These are phyloP conservation scores for Wallacemonas sp. DNA, from an alignment of 208 protist genomes.

Conservation along the genomic window DNA sequence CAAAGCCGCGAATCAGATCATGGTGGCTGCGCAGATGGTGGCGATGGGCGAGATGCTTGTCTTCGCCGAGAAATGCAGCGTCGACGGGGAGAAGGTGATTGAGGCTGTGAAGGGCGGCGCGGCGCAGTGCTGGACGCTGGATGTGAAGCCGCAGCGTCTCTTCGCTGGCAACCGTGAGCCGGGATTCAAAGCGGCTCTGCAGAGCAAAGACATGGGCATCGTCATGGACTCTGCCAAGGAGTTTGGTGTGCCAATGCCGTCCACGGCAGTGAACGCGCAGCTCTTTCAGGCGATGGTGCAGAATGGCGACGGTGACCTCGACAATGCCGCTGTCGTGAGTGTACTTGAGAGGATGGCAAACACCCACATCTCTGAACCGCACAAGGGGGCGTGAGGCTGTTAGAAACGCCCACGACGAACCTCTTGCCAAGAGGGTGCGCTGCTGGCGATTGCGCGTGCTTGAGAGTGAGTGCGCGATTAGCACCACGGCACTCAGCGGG, in stretches of 20 bases:
- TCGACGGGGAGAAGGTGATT: constrained; percentile 79
- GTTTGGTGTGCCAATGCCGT: constrained; percentile 87
- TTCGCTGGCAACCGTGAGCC: constrained; percentile 93
- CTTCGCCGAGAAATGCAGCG: constrained; percentile 90
- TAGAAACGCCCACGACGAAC: background rate
- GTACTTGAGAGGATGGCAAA: constrained; percentile 91
- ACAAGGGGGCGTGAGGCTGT: constrained; percentile 19
- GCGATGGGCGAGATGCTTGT: constrained; percentile 94
- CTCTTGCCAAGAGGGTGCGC: background rate
- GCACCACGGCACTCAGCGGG: too few species aligned
- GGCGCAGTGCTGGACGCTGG: constrained; percentile 93
- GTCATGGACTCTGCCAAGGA: constrained; percentile 88
- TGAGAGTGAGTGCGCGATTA: too few species aligned
- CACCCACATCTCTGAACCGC: constrained; percentile 75
- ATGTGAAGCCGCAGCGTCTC: constrained; percentile 90
- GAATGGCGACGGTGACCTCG: constrained; percentile 87
- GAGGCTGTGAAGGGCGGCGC: constrained; percentile 89
- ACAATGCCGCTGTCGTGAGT: constrained; percentile 93
- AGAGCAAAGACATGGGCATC: constrained; percentile 94
- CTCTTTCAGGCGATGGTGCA: constrained; percentile 91
- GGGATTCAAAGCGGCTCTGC: constrained; percentile 94
- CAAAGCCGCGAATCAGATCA: constrained; percentile 96
- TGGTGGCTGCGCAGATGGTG: constrained; percentile 93
- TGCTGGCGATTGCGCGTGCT: too few species aligned
- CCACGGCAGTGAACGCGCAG: constrained; percentile 87